Evolutionary conservation across 176 grass and related monocot genomes (phyloP).

Genomic region (Cenchrus fungigraminus): DNA sequence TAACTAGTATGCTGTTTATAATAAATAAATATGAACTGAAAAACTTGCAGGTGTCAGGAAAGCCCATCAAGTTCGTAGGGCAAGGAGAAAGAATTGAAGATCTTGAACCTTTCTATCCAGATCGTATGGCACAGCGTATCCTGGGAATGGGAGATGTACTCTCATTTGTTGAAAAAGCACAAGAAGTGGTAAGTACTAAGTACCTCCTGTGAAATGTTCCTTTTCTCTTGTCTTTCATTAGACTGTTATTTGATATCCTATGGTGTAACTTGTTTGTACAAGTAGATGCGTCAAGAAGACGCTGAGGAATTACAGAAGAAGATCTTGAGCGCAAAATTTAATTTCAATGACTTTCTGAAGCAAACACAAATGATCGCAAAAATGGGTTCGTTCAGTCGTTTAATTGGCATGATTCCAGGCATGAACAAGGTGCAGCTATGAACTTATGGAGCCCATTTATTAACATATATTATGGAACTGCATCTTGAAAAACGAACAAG

Average conservation of each 20-base stretch:
- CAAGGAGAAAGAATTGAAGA: conserved; percentile 90
- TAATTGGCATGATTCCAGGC: conserved; percentile 68
- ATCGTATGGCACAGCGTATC: conserved; percentile 90
- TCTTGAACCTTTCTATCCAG: conserved; percentile 94
- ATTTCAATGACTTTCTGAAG: conserved; percentile 95
- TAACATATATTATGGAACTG: conserved; percentile 7
- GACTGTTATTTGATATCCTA: conserved; percentile 4
- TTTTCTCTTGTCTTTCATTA: conserved; percentile 33
- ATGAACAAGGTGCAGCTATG: conserved; percentile 61
- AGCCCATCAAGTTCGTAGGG: conserved; percentile 93
- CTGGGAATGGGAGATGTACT: conserved; percentile 99
- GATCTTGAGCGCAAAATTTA: conserved; percentile 92
- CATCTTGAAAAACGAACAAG: conserved; percentile 12
- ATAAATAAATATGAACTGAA: not conserved
- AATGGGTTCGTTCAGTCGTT: conserved; percentile 76
- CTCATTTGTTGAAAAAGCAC: conserved; percentile 95
- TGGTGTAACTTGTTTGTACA: conserved; percentile 38
- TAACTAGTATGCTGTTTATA: not conserved
- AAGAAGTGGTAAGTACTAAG: conserved; percentile 90
- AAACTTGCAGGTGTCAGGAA: conserved; percentile 79
- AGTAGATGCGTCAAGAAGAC: conserved; percentile 94
- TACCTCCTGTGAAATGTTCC: conserved; percentile 9
- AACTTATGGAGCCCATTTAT: conserved; percentile 21
- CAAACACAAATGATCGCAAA: conserved; percentile 79
- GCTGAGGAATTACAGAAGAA: conserved; percentile 98